Conservation (phyloP, 176 grass and related monocot genomes). For the Thinopyrum elongatum region DNA sequence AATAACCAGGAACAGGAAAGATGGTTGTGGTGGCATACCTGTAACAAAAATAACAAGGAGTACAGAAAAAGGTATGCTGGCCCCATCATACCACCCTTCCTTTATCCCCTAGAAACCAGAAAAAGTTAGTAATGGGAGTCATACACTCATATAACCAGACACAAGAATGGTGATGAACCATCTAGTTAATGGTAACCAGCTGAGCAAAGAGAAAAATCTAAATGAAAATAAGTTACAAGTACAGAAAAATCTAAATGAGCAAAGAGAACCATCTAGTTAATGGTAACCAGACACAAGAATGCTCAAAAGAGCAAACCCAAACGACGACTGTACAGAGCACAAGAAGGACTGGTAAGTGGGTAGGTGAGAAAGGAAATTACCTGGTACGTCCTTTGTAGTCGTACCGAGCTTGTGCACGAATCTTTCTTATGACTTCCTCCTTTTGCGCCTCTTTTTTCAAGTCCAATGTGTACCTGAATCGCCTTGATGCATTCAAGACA, state of each 20-base stretch:
- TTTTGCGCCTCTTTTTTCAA: constrained; percentile 79
- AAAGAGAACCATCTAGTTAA: too few species aligned
- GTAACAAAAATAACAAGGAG: constrained; percentile 88
- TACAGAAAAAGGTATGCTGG: constrained; percentile 88
- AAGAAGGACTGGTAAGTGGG: neutral
- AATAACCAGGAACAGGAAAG: neutral
- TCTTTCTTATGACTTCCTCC: constrained; percentile 67
- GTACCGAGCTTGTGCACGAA: constrained; percentile 80
- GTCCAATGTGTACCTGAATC: constrained; percentile 92
- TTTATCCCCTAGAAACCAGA: constrained; percentile 63
- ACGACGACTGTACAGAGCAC: neutral
- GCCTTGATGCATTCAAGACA: constrained; percentile 82
- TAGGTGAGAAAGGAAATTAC: constrained; percentile 11
- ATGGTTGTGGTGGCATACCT: constrained; percentile 37
- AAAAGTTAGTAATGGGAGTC: neutral
- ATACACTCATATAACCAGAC: neutral
- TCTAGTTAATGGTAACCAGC: neutral
- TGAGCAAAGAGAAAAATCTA: neutral
- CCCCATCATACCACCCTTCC: constrained; percentile 98
- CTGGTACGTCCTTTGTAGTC: constrained; percentile 15
- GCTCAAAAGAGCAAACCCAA: neutral
- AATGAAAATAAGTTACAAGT: neutral
- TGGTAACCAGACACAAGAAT: too few species aligned
- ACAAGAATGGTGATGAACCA: neutral
- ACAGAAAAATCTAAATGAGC: too few species aligned